Evolutionary conservation across 257 asterid species (phyloP).

Genomic region (Solanum chaucha): DNA sequence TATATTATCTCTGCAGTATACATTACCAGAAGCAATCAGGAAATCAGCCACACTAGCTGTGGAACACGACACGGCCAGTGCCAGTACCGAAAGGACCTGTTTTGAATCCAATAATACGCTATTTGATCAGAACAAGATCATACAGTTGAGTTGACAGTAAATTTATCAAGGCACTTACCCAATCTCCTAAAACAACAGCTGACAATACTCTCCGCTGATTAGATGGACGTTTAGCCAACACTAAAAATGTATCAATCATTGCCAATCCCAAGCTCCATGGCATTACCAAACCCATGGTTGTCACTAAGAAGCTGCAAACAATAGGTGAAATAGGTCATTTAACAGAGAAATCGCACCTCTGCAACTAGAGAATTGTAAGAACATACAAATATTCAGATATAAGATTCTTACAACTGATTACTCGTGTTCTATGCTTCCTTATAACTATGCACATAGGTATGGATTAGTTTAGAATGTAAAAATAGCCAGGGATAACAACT

Average conservation of each 20-base stretch:
- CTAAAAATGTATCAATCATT: conserved; percentile 52
- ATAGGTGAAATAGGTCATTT: neutral
- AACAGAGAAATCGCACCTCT: neutral
- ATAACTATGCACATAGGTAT: neutral
- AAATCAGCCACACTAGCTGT: conserved; percentile 62
- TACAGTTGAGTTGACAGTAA: neutral
- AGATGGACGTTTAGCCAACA: conserved; percentile 49
- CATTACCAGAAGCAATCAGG: conserved; percentile 41
- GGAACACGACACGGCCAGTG: conserved; percentile 72
- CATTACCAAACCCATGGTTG: conserved; percentile 64
- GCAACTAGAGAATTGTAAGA: neutral
- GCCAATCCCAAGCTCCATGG: conserved; percentile 92
- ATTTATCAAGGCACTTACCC: conserved; percentile 35
- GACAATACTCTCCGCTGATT: conserved; percentile 44
- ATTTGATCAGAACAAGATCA: neutral
- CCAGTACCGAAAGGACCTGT: conserved; percentile 58
- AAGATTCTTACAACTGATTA: neutral
- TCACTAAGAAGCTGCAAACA: conserved; percentile 66
- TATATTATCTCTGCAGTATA: conserved; percentile 29
- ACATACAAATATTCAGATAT: neutral
- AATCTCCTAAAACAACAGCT: conserved; percentile 36
- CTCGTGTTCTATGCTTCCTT: neutral
- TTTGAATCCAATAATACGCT: neutral
- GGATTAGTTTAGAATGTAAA: neutral
- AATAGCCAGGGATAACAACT: neutral